phyloP scores from a whole-genome alignment of 306 rosid genomes.

The Gleditsia sinensis region DNA sequence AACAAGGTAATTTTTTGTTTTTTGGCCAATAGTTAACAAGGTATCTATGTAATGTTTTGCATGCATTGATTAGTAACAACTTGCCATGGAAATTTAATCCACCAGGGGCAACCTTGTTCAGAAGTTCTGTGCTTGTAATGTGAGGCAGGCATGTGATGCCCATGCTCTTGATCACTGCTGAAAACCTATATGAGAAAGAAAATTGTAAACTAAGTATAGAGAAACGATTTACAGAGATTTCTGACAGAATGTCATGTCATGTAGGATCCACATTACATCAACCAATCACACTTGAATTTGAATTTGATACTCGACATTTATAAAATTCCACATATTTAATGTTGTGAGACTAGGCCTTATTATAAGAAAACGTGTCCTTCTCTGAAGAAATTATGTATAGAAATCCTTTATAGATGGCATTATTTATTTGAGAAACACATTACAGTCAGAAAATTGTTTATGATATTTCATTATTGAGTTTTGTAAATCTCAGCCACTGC shows the following conservation, averaged over 20 bases:
- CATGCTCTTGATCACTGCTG: background rate
- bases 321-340: background rate
- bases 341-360: background rate
- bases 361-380: background rate
- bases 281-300: background rate
- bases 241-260: background rate
- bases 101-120: conserved; percentile 12
- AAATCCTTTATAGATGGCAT: background rate
- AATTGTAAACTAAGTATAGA: background rate
- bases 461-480: conserved; percentile 5
- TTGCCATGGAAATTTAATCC: conserved; percentile 11
- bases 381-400: background rate
- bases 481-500: conserved; percentile 1
- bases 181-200: conserved; percentile 18
- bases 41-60: conserved; percentile 44
- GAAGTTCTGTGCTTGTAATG: conserved; percentile 7
- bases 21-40: no score
- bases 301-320: background rate
- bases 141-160: background rate
- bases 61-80: conserved; percentile 10
- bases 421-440: background rate
- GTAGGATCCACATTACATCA: background rate
- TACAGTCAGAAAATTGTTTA: background rate
- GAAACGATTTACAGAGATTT: background rate
- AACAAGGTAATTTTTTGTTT: no score